phyloP scores from a whole-genome alignment of 805 yeast species.

The Sungouiella blattae region DNA sequence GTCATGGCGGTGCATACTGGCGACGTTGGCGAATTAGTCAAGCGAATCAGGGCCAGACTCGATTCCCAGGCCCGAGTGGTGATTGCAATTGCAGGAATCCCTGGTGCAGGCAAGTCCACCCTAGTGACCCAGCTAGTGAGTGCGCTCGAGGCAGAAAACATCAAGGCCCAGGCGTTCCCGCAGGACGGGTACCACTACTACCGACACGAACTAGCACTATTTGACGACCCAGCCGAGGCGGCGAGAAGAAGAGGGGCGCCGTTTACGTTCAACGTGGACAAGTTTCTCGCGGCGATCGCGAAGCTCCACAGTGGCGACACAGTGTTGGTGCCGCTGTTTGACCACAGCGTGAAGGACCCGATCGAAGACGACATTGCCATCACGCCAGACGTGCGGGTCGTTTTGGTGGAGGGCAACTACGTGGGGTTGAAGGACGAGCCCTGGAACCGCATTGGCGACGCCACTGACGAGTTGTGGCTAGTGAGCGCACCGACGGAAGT shows the following conservation, averaged over 20 bases:
- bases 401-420: slow-evolving; percentile 77
- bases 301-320: slow-evolving; percentile 23
- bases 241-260: slow-evolving; percentile 77
- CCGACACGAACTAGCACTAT: slow-evolving; percentile 27
- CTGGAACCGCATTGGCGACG: slow-evolving; percentile 50
- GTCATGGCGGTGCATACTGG: slow-evolving; percentile 10
- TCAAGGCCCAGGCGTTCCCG: slow-evolving; percentile 25
- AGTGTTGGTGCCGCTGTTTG: slow-evolving; percentile 64
- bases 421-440: slow-evolving; percentile 54
- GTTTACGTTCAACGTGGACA: slow-evolving; percentile 68
- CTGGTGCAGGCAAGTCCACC: slow-evolving; percentile 86
- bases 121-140: slow-evolving; percentile 47
- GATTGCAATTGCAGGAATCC: slow-evolving; percentile 67
- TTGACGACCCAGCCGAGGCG: slow-evolving; percentile 57
- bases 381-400: slow-evolving; percentile 43
- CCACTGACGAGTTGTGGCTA: slow-evolving; percentile 47
- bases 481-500: slow-evolving; percentile 43
- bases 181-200: slow-evolving; percentile 42
- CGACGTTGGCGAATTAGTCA: slow-evolving; percentile 7
- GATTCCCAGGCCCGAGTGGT: slow-evolving; percentile 34
- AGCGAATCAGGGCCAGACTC: slow-evolving; percentile 3
- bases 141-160: slow-evolving; percentile 14
- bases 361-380: slow-evolving; percentile 49
- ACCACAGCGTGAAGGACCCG: slow-evolving; percentile 75
- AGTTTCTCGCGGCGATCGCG: slow-evolving; percentile 23